Evolutionary conservation across 768 basidiomycete genomes (phyloP), one percentile per base, ranked within the genome.

Genomic region (Solioccasus polychromus): DNA sequence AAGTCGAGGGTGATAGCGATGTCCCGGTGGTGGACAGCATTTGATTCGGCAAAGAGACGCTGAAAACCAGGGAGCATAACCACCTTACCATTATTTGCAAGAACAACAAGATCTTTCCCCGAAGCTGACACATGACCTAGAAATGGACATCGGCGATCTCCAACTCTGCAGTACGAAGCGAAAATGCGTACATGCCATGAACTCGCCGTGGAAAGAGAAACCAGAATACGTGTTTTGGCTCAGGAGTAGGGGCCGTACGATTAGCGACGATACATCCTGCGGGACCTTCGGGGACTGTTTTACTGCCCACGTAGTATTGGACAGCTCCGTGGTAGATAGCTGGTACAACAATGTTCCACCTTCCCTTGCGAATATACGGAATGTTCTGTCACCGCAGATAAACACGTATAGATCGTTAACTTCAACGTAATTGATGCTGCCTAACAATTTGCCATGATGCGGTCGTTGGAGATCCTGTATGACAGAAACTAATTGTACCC

Each of bases 371-470:
- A 80, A 87, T 8, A 83, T 69, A 8, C 80, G 72, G 28, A 89
- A 55, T 8, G 68, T 61, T 17, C 54, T 51, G 2, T 57, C 57
- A 5, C 78, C 77, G 38, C 81, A 85, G 22, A 90, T 61, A 53
- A 89, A 80, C 0, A 79, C 75, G 56, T 84, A 76, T 8, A 66
- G 62, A 35, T 71, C 67, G 43, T 73, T 75, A 44, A 89, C 63
- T 53, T 90, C 88, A 26, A 88, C 84, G 50, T 88, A 88, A 42
- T 69, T 69, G 44, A 85, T 71, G 10, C 63, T 51, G 3, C 71
- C 75, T 15, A 77, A 61, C 8, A 34, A 2, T 39, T 44, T 15
- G 14, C 18, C 40, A 23, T 45, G 49, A 39, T 51, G 37, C 19
- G 22, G 25, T 36, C 38, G 50, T 24, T 63, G 58, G 15, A 51